phyloP scores from a whole-genome alignment of 257 asterid species.

The Solanum ossicruentum region DNA sequence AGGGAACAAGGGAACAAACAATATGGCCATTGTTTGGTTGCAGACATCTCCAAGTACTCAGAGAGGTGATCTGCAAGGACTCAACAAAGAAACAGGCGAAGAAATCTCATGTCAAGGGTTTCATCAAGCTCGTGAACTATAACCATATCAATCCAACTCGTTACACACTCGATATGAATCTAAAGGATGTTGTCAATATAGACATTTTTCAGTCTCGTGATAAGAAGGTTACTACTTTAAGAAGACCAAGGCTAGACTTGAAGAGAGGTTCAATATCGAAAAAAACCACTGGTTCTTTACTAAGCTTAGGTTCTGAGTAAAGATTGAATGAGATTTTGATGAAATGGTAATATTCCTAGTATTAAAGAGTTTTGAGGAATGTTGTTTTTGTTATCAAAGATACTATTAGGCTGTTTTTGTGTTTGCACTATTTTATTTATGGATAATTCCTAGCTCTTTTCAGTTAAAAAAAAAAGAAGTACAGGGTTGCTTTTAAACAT shows the following conservation, averaged over 20 bases:
- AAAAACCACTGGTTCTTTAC: constrained; percentile 15
- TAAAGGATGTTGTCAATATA: constrained; percentile 1
- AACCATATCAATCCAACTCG: constrained; percentile 16
- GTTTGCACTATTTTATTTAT: neutral
- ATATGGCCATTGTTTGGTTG: constrained; percentile 13
- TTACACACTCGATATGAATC: constrained; percentile 11
- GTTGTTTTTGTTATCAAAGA: neutral
- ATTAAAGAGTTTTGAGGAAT: neutral
- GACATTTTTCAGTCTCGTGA: constrained; percentile 4
- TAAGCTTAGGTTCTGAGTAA: constrained; percentile 10
- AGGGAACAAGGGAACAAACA: constrained; percentile 8
- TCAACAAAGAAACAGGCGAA: constrained; percentile 12
- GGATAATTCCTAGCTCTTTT: neutral
- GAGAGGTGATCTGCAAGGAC: constrained; percentile 10
- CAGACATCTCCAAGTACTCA: constrained; percentile 14
- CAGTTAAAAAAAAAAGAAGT: neutral
- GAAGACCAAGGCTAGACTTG: constrained; percentile 6
- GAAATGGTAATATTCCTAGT: neutral
- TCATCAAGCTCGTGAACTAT: constrained; percentile 12
- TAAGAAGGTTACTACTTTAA: constrained; percentile 9
- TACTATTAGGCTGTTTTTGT: neutral
- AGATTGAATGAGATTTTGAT: neutral
- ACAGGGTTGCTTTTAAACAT: neutral
- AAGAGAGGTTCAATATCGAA: constrained; percentile 13
- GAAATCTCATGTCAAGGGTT: constrained; percentile 13